These are phyloP conservation scores for Phytopythium litorale DNA, from an alignment of 352 stramenopile species.

Conservation along the genomic window DNA sequence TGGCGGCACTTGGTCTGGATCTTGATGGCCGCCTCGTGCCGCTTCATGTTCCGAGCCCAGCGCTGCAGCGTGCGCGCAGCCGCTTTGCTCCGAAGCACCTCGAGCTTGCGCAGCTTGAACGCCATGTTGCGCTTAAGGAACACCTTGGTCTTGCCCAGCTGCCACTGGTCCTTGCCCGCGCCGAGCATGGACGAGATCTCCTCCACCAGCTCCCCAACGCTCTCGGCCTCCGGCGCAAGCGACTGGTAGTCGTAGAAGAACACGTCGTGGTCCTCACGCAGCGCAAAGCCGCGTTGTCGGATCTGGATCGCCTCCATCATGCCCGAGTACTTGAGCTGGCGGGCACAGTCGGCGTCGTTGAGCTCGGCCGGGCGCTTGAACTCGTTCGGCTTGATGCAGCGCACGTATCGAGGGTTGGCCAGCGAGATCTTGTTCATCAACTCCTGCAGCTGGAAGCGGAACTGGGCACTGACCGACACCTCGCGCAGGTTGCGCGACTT, in stretches of 20 bases:
- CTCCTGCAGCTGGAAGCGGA: conserved; percentile 87
- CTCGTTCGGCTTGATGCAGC: conserved; percentile 89
- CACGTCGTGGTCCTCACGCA: conserved; percentile 87
- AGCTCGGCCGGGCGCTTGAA: conserved; percentile 73
- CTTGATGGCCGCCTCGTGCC: conserved; percentile 43
- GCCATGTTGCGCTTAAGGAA: conserved; percentile 81
- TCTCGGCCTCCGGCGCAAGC: conserved; percentile 79
- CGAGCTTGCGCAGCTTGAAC: conserved; percentile 79
- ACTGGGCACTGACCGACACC: conserved; percentile 84
- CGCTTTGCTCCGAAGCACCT: conserved; percentile 80
- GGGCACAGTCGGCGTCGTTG: conserved; percentile 79
- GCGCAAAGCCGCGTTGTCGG: conserved; percentile 80
- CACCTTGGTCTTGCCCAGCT: conserved; percentile 86
- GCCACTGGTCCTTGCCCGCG: conserved; percentile 86
- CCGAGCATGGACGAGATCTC: conserved; percentile 84
- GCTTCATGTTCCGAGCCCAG: conserved; percentile 74
- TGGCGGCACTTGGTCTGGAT: conserved; percentile 76
- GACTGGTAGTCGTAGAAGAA: conserved; percentile 91
- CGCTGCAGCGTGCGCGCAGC: conserved; percentile 78
- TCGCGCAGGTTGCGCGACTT: conserved; percentile 86
- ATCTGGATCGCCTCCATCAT: conserved; percentile 93
- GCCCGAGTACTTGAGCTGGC: conserved; percentile 88
- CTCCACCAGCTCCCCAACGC: conserved; percentile 78
- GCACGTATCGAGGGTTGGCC: conserved; percentile 85
- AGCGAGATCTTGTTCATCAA: conserved; percentile 89